A percentile compares a stretch with the other conserved stretches of the same genome.
phyloP scores from a whole-genome alignment of 2,329 filamentous ascomycete genomes.

The Colletotrichum tropicale region DNA sequence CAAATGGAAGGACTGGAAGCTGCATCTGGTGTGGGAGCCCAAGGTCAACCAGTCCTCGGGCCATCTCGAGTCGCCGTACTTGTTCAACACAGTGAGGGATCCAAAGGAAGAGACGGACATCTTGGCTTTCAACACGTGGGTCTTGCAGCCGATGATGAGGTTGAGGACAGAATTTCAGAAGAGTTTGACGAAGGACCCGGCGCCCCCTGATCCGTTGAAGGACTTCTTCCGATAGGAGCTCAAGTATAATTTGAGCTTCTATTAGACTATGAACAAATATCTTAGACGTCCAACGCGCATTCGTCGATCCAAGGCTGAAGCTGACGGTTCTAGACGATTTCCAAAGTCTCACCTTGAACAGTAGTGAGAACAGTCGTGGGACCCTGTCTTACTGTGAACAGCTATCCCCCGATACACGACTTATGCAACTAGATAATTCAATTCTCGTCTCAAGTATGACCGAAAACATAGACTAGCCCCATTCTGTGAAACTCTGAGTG shows the following conservation, averaged over 20 bases:
- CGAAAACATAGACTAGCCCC: neutral
- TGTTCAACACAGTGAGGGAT: slow-evolving; percentile 34
- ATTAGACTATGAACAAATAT: neutral
- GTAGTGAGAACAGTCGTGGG: neutral
- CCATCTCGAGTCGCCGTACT: slow-evolving; percentile 33
- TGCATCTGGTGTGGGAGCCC: slow-evolving; percentile 37
- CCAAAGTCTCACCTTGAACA: neutral
- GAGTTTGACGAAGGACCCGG: slow-evolving; percentile 32
- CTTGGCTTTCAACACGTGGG: slow-evolving; percentile 34
- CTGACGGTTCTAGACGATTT: neutral
- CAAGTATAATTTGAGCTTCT: neutral
- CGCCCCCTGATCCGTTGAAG: slow-evolving; percentile 34
- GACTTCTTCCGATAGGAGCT: neutral
- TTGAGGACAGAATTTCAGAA: slow-evolving; percentile 28
- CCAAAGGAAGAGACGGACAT: slow-evolving; percentile 38
- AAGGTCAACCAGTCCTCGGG: slow-evolving; percentile 35
- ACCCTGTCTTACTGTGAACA: neutral
- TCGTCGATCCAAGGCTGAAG: neutral
- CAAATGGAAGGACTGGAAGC: slow-evolving; percentile 39
- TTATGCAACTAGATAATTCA: slow-evolving; percentile 6
- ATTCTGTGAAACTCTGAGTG: neutral
- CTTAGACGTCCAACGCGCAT: neutral
- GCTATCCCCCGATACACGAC: neutral
- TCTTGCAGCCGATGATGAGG: slow-evolving; percentile 32
- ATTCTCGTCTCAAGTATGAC: neutral